Evolutionary conservation across 2,329 filamentous ascomycete species (phyloP).

Genomic region (Fusarium oligoseptatum): DNA sequence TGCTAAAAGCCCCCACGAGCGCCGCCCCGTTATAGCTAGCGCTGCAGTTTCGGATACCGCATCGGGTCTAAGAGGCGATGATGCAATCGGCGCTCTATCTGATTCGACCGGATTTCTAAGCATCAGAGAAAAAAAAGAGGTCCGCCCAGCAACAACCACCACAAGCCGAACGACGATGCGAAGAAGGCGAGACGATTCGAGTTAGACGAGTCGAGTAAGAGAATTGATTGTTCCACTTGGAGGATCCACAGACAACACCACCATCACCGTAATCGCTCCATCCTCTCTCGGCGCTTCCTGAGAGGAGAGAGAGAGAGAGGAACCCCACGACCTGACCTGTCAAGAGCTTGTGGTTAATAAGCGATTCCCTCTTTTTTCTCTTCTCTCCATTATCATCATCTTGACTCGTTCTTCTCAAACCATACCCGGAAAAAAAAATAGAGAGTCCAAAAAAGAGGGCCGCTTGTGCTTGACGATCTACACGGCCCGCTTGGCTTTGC

Average conservation of each 20-base stretch:
- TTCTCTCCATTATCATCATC: constrained; percentile 9
- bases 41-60: constrained; percentile 24
- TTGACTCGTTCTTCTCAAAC: neutral
- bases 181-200: neutral
- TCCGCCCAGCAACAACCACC: constrained; percentile 27
- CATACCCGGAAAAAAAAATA: neutral
- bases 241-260: constrained; percentile 24
- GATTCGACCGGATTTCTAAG: constrained; percentile 48
- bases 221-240: constrained; percentile 15
- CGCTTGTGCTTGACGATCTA: constrained; percentile 30
- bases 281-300: constrained; percentile 20
- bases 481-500: constrained; percentile 29
- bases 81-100: constrained; percentile 41
- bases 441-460: neutral
- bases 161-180: constrained; percentile 12
- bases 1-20: constrained; percentile 14
- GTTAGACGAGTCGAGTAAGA: constrained; percentile 5
- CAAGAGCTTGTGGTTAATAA: constrained; percentile 28
- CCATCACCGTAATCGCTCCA: constrained; percentile 6
- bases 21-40: constrained; percentile 38
- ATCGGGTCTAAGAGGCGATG: constrained; percentile 40
- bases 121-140: constrained; percentile 28
- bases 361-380: constrained; percentile 18
- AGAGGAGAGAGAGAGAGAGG: constrained; percentile 11
- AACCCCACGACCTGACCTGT: constrained; percentile 31